phyloP scores from a whole-genome alignment of 2,329 filamentous ascomycete genomes.

The Colletotrichum kahawae region DNA sequence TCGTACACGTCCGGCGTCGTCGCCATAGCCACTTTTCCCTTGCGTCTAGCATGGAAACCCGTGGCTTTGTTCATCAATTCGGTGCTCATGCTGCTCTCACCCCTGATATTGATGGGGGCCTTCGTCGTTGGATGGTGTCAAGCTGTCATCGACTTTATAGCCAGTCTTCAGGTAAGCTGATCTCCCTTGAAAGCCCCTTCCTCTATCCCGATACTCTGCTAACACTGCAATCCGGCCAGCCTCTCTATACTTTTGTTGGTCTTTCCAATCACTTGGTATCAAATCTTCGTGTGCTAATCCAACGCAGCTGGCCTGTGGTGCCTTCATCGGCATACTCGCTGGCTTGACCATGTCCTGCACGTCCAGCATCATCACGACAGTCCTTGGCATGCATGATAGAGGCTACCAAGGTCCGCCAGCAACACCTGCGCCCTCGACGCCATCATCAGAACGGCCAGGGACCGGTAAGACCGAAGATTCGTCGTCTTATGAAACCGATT shows the following conservation, averaged over 20 bases:
- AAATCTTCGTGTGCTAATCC: constrained; percentile 30
- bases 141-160: constrained; percentile 31
- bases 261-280: not conserved
- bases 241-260: constrained; percentile 49
- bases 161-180: constrained; percentile 39
- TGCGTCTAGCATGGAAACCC: constrained; percentile 34
- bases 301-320: constrained; percentile 64
- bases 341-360: constrained; percentile 65
- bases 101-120: constrained; percentile 37
- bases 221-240: constrained; percentile 31
- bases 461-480: constrained; percentile 24
- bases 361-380: constrained; percentile 58
- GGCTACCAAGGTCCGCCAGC: constrained; percentile 7
- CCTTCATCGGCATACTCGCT: constrained; percentile 67
- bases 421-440: constrained; percentile 39
- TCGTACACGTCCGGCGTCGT: constrained; percentile 9
- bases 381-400: constrained; percentile 48
- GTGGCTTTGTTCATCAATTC: constrained; percentile 26
- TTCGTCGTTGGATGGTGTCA: constrained; percentile 29
- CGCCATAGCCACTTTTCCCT: constrained; percentile 31
- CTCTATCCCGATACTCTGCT: not conserved
- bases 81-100: constrained; percentile 39
- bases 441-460: constrained; percentile 18
- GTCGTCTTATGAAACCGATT: constrained; percentile 41
- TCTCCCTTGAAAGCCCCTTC: constrained; percentile 4